Evolutionary conservation across 768 basidiomycete species (phyloP), one percentile per base, ranked within the genome.

Genomic region (Rubroboletus pulcherrimus): DNA sequence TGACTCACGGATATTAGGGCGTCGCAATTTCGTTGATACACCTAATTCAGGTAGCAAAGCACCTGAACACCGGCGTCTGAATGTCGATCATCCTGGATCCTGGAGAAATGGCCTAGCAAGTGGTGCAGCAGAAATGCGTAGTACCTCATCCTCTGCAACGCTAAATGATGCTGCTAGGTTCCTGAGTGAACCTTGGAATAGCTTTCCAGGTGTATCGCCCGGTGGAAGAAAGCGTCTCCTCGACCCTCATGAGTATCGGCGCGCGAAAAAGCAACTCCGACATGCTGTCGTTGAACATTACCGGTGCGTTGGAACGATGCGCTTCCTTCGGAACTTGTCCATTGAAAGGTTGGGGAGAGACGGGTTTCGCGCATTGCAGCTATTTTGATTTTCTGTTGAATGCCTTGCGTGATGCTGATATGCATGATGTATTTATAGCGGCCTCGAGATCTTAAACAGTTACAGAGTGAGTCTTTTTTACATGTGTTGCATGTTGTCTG

Each of bases 231-330:
- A 34, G 19, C 39, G 53, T 29, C 50, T 62, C 10, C 77, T 73
- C 33, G 82, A 87, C 63, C 92, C 91, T 0, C 89, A 88, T 43
- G 83, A 87, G 53, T 99, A 97, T 71, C 75, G 83, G 39, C 75
- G 83, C 39, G 94, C 95, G n/a, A 92, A 89, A 73, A 85, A 84
- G 68, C 85, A 83, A 65, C 77, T 99, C 43, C 90, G 90, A 70
- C 85, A 83, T 57, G 97, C 96, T 2, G 79, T 90, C 0, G 62
- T 86, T 48, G 93, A 96, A 65, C 87, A 87, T 67, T 96, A 98
- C 71, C 81, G 84, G 87, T 87, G 61, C 37, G 63, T 69, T 55
- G 15, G 2, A 33, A 40, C 10, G 35, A 17, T 42, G 8, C 26
- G 34, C 7, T 55, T 50, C 19, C n/a, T 50, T 48, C n/a, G 12